phyloP scores from a whole-genome alignment of 2,329 filamentous ascomycete species.

The Didymosphaeria variabile region DNA sequence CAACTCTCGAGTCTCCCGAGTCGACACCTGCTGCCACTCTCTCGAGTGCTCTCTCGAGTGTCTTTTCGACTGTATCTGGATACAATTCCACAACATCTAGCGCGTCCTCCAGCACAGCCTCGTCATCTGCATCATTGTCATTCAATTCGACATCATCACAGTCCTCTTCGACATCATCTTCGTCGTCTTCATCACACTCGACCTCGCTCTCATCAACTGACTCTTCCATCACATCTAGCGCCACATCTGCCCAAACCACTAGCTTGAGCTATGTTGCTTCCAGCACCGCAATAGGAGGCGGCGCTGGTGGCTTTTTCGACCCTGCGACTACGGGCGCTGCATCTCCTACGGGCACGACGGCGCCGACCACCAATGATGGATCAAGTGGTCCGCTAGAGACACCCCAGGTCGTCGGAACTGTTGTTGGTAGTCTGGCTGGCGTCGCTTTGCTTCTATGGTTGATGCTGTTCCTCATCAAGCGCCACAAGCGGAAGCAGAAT shows the following conservation, averaged over 20 bases:
- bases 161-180: slow-evolving; percentile 23
- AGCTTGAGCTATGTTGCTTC: background rate
- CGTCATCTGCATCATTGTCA: slow-evolving; percentile 22
- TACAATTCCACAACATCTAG: slow-evolving; percentile 30
- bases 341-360: slow-evolving; percentile 18
- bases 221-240: slow-evolving; percentile 17
- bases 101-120: slow-evolving; percentile 24
- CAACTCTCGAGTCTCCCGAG: background rate
- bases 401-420: slow-evolving; percentile 67
- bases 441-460: slow-evolving; percentile 61
- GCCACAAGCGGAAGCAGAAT: slow-evolving; percentile 55
- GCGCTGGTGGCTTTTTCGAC: slow-evolving; percentile 23
- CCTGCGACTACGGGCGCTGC: slow-evolving; percentile 28
- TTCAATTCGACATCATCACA: slow-evolving; percentile 24
- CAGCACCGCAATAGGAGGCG: slow-evolving; percentile 22
- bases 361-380: slow-evolving; percentile 20
- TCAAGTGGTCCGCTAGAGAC: slow-evolving; percentile 51
- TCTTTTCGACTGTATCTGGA: slow-evolving; percentile 12
- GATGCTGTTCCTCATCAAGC: slow-evolving; percentile 62
- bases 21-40: slow-evolving; percentile 6
- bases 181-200: slow-evolving; percentile 22
- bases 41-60: slow-evolving; percentile 13
- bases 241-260: slow-evolving; percentile 12
- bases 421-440: slow-evolving; percentile 70
- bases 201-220: slow-evolving; percentile 20